Conservation (phyloP, 108 stramenopile species). For the Heterococcus sp. region DNA sequence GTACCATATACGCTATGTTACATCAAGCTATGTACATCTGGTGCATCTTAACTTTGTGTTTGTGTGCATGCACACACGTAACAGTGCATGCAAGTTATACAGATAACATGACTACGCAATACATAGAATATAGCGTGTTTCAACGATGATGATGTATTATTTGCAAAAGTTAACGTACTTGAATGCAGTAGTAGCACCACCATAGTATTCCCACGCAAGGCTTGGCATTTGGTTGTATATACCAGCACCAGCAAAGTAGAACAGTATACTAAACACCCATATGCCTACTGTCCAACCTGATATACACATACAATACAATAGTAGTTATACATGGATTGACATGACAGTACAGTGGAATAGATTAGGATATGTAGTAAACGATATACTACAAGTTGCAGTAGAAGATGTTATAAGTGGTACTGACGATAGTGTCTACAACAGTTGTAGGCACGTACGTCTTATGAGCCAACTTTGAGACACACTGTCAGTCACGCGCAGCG, state of each 20-base stretch:
- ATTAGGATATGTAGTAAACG: not conserved
- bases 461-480: too few relatives aligned
- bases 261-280: not conserved
- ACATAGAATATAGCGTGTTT: too few relatives aligned
- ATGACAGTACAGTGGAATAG: not conserved
- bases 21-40: not conserved
- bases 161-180: not conserved
- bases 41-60: not conserved
- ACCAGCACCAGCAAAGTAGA: not conserved
- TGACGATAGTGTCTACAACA: not conserved
- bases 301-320: not conserved
- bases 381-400: not conserved
- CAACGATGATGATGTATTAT: not conserved
- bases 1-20: not conserved
- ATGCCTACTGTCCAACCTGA: not conserved
- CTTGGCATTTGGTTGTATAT: not conserved
- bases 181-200: not conserved
- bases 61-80: not conserved
- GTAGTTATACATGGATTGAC: not conserved
- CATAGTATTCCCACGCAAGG: not conserved
- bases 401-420: not conserved
- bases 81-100: not conserved
- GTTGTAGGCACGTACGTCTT: not conserved
- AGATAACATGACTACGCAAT: too few relatives aligned
- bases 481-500: not conserved